A percentile compares a stretch with the other conserved stretches of the same genome.
Evolutionary conservation across 768 basidiomycete species (phyloP).

Genomic region (Mycena rebaudengoi): DNA sequence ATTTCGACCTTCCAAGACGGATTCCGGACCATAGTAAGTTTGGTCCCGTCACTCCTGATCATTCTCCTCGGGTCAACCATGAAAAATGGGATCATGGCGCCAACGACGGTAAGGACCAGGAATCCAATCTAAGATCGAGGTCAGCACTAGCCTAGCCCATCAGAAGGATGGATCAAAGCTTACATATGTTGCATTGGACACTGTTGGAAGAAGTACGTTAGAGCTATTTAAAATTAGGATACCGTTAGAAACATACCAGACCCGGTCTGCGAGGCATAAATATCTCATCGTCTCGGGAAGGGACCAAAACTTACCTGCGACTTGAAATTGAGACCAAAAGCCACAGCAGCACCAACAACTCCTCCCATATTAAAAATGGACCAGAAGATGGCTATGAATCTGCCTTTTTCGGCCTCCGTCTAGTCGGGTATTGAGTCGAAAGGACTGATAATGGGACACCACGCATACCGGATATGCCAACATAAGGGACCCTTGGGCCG

Average conservation of each 20-base stretch:
- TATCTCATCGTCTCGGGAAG: not conserved
- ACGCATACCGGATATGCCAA: slow-evolving; percentile 84
- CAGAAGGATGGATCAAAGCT: slow-evolving; percentile 30
- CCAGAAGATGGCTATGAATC: slow-evolving; percentile 85
- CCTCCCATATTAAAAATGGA: slow-evolving; percentile 84
- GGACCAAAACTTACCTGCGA: slow-evolving; percentile 54
- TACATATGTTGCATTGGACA: slow-evolving; percentile 81
- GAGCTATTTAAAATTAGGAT: slow-evolving; percentile 1
- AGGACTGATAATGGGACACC: too few species aligned
- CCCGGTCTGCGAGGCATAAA: slow-evolving; percentile 45
- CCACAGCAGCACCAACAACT: slow-evolving; percentile 80
- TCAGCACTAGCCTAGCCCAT: slow-evolving; percentile 2
- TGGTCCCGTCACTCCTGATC: slow-evolving; percentile 79
- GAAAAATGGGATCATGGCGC: slow-evolving; percentile 68
- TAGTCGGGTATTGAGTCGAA: too few species aligned
- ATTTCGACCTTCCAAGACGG: slow-evolving; percentile 85
- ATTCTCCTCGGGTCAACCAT: slow-evolving; percentile 80
- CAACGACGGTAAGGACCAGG: slow-evolving; percentile 74
- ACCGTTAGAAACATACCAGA: slow-evolving; percentile 42
- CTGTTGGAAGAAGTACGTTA: slow-evolving; percentile 39
- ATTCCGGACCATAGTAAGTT: slow-evolving; percentile 66
- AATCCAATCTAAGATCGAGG: slow-evolving; percentile 72
- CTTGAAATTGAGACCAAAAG: slow-evolving; percentile 75
- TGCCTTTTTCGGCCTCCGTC: slow-evolving; percentile 82
- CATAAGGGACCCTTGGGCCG: slow-evolving; percentile 87